phyloP scores from a whole-genome alignment of 306 rosid species.

The Arachis hypogaea region DNA sequence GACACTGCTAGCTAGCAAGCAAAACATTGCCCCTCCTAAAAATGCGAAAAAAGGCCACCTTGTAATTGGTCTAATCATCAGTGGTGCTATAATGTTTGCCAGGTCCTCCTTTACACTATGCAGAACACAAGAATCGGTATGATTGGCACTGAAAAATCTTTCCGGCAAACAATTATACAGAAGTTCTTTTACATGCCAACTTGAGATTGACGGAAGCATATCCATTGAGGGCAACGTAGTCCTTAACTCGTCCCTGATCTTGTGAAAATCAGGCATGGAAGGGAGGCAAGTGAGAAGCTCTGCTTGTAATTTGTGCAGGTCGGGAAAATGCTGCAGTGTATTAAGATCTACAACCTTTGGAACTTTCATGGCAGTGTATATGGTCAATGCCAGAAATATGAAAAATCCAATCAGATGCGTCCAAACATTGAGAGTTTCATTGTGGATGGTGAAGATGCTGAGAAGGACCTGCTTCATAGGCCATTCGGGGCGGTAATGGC shows the following conservation, averaged over 20 bases:
- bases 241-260: constrained; percentile 61
- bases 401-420: constrained; percentile 99
- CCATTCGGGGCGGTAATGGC: constrained; percentile 90
- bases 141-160: constrained; percentile 75
- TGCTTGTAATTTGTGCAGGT: constrained; percentile 71
- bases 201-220: constrained; percentile 41
- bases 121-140: constrained; percentile 80
- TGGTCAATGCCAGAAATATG: constrained; percentile 85
- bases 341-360: constrained; percentile 82
- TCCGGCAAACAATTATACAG: constrained; percentile 85
- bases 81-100: constrained; percentile 75
- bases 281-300: constrained; percentile 84
- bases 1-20: constrained; percentile 87
- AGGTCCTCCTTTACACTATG: constrained; percentile 74
- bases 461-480: constrained; percentile 84
- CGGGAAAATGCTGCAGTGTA: constrained; percentile 71
- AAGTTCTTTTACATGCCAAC: constrained; percentile 82
- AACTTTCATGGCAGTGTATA: constrained; percentile 84
- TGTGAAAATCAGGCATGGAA: constrained; percentile 73
- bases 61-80: constrained; percentile 82
- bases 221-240: constrained; percentile 53
- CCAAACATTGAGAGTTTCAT: constrained; percentile 98
- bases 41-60: constrained; percentile 95
- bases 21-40: constrained; percentile 97
- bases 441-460: constrained; percentile 86